Evolutionary conservation across 257 asterid genomes (phyloP), one percentile per base, ranked within the genome.

Genomic region (Solanum sparsipilum): DNA sequence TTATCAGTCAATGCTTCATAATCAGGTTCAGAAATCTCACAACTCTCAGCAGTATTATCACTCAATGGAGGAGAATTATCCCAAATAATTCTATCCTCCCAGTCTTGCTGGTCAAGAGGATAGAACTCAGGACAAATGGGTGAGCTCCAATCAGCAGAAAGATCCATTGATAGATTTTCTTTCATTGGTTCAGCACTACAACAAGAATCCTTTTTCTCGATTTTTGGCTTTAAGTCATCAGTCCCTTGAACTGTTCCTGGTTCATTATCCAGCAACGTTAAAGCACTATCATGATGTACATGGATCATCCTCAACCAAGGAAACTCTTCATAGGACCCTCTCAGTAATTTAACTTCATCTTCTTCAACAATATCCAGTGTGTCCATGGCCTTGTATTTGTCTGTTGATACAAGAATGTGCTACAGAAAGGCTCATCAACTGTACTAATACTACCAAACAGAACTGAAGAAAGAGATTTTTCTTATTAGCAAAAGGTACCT

Each of bases 81-180:
- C 99, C 99, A 97, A 89, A 95, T 92, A 90, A 97, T 96, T 89
- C 89, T 91, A 90, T 96, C 98, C 91, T 97, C 99, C 99, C 99
- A 97, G 89, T 97, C 95, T 90, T 94, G 93, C 91, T 97, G 99
- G 87, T 95, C 99, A 90, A 97, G 94, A 83, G 98, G 96, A 89
- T 91, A 92, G 84, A 94, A 93, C 52, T 94, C 90, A 34, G 94
- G 87, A 46, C 94, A 90, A 76, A 85, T 89, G 71, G 90, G 90
- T 21, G 90, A 88, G 79, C 89, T 90, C 93, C 90, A 90, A 87
- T 92, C 96, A 8, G 91, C 72, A 87, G 91, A 89, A 81, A 92
- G 84, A 84, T 89, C 88, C 52, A 65, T 58, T 31, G 91, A 89
- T 48, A 88, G 27, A 89, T 90, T 93, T 87, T 91, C 91, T 86